A percentile compares a stretch with the other conserved stretches of the same genome.
phyloP scores from a whole-genome alignment of 2,329 filamentous ascomycete genomes.

The Neocatenulostroma microsporum region DNA sequence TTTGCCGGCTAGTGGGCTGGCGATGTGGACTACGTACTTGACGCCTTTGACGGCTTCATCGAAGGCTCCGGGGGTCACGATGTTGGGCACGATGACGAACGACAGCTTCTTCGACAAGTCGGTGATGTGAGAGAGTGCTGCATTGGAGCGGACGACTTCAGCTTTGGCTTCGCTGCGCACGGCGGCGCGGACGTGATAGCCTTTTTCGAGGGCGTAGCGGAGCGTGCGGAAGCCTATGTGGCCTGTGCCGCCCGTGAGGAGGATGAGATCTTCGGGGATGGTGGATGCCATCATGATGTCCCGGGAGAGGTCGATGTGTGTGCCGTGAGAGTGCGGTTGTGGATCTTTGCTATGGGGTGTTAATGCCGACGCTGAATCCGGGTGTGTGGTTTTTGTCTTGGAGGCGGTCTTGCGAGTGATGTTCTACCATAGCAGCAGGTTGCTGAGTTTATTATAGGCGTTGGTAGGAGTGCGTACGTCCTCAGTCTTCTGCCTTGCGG shows the following conservation, averaged over 20 bases:
- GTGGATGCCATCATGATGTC: too few species aligned
- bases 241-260: slow-evolving; percentile 35
- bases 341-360: too few species aligned
- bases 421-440: too few species aligned
- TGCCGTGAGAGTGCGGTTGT: too few species aligned
- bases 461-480: too few species aligned
- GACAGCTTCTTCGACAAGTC: slow-evolving; percentile 24
- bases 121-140: too few species aligned
- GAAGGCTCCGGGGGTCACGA: slow-evolving; percentile 25
- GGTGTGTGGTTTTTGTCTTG: too few species aligned
- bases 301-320: too few species aligned
- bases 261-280: slow-evolving; percentile 12
- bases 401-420: too few species aligned
- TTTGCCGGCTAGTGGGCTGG: slow-evolving; percentile 8
- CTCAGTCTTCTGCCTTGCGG: too few species aligned
- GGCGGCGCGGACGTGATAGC: slow-evolving; percentile 33
- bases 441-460: too few species aligned
- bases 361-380: too few species aligned
- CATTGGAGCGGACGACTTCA: slow-evolving; percentile 17
- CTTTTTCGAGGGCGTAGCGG: slow-evolving; percentile 25
- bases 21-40: slow-evolving; percentile 24
- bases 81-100: slow-evolving; percentile 30
- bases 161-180: slow-evolving; percentile 31
- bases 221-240: slow-evolving; percentile 32
- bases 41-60: slow-evolving; percentile 29